Base-by-base conservation (phyloP, 2,329 filamentous ascomycete genomes). In the Phyllosticta capitalensis region DNA sequence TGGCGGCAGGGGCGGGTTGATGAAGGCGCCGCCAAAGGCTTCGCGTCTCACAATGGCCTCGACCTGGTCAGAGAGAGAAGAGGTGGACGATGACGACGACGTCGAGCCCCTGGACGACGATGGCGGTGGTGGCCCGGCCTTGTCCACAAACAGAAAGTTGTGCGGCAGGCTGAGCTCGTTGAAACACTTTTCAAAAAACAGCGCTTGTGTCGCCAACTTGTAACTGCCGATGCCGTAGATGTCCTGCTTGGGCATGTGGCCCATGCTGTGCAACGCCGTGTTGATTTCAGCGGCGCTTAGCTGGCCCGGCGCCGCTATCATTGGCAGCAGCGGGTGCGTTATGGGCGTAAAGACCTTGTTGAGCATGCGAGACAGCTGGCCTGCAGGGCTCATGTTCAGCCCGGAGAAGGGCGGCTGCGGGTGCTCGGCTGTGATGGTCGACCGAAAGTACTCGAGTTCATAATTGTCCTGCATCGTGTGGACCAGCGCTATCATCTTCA, bases 401-500 rank as follows among this genome's bases (percentile, higher is more conserved):
- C 88, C 89, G 1, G 89, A 94, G 33, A 95, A 79, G 0, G 88
- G 87, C 9, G 89, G 89, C 9, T 54, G 54, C 9, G 87, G 81
- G 64, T 87, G 86, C 63, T 87, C 83, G 28, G 81, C 77, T 67
- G 84, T 84, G 69, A 94, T 86, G 64, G 85, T 81, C 10, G 88
- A 90, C 28, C 90, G 85, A 74, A 95, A 95, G 72, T 92, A 92
- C 72, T 95, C 90, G 33, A 95, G 81, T 74, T 95, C 89, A 69
- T 95, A 94, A 72, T 95, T 94, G 66, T 92, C 89, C 68, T 91
- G 89, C 69, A 88, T 85, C 49, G 87, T 86, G 68, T 85, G 87
- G 68, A 90, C 89, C 68, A 92, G 86, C 30, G 87, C 85, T 67
- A 94, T 94, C 88, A 95, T 94, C 76, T 94, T 95, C 68, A 95